phyloP scores from a whole-genome alignment of 345 rosid genomes.

The Toxicodendron radicans region DNA sequence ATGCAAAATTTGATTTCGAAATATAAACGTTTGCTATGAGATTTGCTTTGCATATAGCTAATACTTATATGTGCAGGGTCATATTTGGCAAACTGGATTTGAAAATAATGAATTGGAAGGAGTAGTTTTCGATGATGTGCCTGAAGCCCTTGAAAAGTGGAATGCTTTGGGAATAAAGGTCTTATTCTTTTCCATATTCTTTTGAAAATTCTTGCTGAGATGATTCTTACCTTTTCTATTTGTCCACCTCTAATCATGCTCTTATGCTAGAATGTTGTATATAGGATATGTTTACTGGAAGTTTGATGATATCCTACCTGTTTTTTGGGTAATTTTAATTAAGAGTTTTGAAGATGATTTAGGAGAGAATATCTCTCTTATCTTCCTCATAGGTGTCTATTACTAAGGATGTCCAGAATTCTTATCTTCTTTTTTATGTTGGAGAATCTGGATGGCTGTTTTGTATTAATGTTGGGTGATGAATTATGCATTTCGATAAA shows the following conservation, averaged over 20 bases:
- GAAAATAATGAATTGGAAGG: constrained; percentile 71
- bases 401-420: too few relatives aligned
- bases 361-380: too few relatives aligned
- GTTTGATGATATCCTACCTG: not conserved
- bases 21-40: constrained; percentile 3
- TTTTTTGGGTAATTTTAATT: too few relatives aligned
- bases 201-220: not conserved
- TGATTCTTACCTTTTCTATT: not conserved
- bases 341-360: too few relatives aligned
- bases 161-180: constrained; percentile 84
- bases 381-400: too few relatives aligned
- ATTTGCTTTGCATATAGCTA: constrained; percentile 13
- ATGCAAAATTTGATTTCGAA: constrained; percentile 19
- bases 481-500: too few relatives aligned
- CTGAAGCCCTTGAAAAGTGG: constrained; percentile 86
- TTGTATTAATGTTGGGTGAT: too few relatives aligned
- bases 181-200: too few relatives aligned
- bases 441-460: too few relatives aligned
- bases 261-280: not conserved
- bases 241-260: not conserved
- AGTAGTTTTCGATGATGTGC: constrained; percentile 81
- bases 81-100: constrained; percentile 94
- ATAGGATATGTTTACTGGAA: not conserved
- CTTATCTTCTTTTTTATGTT: too few relatives aligned
- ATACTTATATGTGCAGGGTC: constrained; percentile 59